Conservation (phyloP, 768 basidiomycete species). For the Suillus hirtellus region DNA sequence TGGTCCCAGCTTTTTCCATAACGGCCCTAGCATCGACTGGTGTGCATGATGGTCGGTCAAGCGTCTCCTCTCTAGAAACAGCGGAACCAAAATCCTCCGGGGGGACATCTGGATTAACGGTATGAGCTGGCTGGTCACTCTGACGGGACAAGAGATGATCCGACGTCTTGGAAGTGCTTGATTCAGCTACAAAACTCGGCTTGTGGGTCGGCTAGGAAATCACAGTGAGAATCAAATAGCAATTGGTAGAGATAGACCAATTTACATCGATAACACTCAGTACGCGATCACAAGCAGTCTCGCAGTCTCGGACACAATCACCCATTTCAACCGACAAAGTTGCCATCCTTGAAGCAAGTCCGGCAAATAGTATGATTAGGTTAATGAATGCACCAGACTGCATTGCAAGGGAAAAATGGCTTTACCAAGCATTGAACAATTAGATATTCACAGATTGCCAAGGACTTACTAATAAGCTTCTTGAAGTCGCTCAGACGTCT, state of each 20-base stretch:
- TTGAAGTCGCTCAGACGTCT: conserved; percentile 50
- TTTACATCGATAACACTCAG: conserved; percentile 36
- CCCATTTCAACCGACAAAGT: conserved; percentile 45
- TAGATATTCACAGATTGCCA: neutral
- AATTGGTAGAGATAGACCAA: neutral
- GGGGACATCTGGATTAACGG: conserved; percentile 8
- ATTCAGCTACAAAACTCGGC: neutral
- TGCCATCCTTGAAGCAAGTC: conserved; percentile 59
- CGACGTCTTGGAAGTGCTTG: neutral
- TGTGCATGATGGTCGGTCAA: neutral
- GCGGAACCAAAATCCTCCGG: conserved; percentile 20
- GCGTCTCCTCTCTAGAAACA: conserved; percentile 12
- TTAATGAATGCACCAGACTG: conserved; percentile 76
- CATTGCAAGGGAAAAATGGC: conserved; percentile 62
- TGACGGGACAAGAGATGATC: conserved; percentile 7
- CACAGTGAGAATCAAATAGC: conserved; percentile 11
- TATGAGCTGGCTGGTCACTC: neutral
- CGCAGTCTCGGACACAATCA: conserved; percentile 35
- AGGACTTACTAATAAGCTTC: conserved; percentile 54
- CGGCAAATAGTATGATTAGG: conserved; percentile 59
- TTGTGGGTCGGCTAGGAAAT: conserved; percentile 19
- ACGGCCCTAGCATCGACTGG: neutral
- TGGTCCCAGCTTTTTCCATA: neutral
- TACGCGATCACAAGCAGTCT: conserved; percentile 29
- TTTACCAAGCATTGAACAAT: conserved; percentile 27